These are phyloP conservation scores for Hemisphaericaspora nanyangensis DNA, from an alignment of 805 yeast genomes.

Conservation along the genomic window DNA sequence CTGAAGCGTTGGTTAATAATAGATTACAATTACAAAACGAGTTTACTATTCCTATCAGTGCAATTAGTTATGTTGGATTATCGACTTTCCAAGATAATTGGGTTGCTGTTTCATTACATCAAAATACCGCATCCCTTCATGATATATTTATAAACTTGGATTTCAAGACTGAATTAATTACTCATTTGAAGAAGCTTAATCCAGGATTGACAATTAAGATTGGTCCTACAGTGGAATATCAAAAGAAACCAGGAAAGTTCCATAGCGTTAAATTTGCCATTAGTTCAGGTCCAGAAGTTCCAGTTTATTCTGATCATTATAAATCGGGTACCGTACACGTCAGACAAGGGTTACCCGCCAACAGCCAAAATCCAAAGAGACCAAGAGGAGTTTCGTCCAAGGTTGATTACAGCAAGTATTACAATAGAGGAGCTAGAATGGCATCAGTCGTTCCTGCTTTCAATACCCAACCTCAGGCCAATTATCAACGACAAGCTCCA, in stretches of 20 bases:
- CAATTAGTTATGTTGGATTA: conserved; percentile 60
- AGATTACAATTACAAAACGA: conserved; percentile 58
- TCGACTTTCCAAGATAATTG: conserved; percentile 88
- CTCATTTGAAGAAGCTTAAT: conserved; percentile 64
- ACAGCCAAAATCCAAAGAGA: conserved; percentile 63
- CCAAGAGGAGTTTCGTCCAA: conserved; percentile 55
- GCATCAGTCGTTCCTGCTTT: conserved; percentile 3
- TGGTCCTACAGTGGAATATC: conserved; percentile 72
- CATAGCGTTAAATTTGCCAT: conserved; percentile 69
- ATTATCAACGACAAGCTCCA: conserved; percentile 15
- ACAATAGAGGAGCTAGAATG: conserved; percentile 26
- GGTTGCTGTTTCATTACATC: conserved; percentile 63
- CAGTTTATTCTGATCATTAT: conserved; percentile 65
- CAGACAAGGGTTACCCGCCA: conserved; percentile 72
- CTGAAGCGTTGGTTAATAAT: conserved; percentile 64
- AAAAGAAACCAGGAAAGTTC: conserved; percentile 85
- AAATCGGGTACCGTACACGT: conserved; percentile 87
- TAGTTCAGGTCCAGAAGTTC: conserved; percentile 53
- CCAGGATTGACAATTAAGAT: conserved; percentile 58
- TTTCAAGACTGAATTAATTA: conserved; percentile 85
- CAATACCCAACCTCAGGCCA: conserved; percentile 1
- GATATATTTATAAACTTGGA: conserved; percentile 77
- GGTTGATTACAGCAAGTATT: conserved; percentile 42
- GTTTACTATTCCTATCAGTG: conserved; percentile 52
- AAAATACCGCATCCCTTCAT: conserved; percentile 52